These are phyloP conservation scores for Calonectria crousiana DNA, from an alignment of 2,329 filamentous ascomycete species.

Conservation along the genomic window DNA sequence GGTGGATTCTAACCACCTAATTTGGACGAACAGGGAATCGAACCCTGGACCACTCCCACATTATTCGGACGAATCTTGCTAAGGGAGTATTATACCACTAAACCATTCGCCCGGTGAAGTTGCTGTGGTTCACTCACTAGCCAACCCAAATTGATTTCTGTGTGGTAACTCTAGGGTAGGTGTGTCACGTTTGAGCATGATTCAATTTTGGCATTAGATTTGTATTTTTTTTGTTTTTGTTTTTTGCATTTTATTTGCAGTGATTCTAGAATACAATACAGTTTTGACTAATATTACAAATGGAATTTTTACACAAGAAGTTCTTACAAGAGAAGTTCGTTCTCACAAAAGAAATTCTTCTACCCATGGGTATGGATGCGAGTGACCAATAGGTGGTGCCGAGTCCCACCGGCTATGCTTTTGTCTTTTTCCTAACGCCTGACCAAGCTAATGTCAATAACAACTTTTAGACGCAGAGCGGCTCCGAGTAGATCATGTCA, in stretches of 20 bases:
- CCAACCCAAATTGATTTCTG: not conserved
- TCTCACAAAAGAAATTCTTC: not conserved
- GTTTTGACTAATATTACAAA: not conserved
- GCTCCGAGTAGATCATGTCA: not conserved
- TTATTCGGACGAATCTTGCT: not conserved
- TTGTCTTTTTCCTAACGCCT: not conserved
- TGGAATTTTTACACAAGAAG: not conserved
- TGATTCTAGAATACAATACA: not conserved
- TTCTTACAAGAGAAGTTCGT: not conserved
- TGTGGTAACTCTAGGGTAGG: not conserved
- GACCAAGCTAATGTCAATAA: not conserved
- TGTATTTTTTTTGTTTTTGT: not conserved
- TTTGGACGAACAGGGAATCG: not conserved
- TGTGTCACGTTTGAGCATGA: not conserved
- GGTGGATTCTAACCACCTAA: not conserved
- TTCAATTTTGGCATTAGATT: not conserved
- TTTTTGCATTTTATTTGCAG: not conserved
- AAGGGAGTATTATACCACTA: not conserved
- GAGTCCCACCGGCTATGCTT: too few relatives aligned
- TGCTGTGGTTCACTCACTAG: not conserved
- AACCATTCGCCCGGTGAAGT: not conserved
- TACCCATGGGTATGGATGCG: slow-evolving; percentile 3
- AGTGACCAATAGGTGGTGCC: not conserved
- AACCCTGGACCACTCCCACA: not conserved
- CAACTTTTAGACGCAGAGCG: not conserved